Conservation (phyloP, 164 flowering plant species). For the Tetracentron sinense region DNA sequence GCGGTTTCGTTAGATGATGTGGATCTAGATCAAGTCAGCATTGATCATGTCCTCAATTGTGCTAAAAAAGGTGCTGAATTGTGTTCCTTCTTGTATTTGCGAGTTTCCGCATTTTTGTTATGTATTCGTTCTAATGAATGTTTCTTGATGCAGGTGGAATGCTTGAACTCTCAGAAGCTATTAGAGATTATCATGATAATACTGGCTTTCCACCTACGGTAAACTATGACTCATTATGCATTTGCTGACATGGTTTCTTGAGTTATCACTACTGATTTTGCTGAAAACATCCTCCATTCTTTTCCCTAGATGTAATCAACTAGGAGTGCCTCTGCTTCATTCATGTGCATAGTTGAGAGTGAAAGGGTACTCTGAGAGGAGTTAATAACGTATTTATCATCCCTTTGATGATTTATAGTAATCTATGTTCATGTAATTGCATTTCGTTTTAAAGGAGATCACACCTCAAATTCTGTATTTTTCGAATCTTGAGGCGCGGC, state of each 20-base stretch:
- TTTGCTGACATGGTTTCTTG: background rate
- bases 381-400: too few relatives aligned
- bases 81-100: background rate
- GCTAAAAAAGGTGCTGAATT: conserved; percentile 62
- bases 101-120: background rate
- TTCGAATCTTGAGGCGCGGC: too few relatives aligned
- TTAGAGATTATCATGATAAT: conserved; percentile 83
- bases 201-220: conserved; percentile 69
- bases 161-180: conserved; percentile 98
- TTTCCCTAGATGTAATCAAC: too few relatives aligned
- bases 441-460: too few relatives aligned
- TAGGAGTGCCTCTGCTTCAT: background rate
- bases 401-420: too few relatives aligned
- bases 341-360: too few relatives aligned
- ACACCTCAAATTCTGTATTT: too few relatives aligned
- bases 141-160: conserved; percentile 52
- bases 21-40: conserved; percentile 97
- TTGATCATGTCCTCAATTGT: conserved; percentile 79
- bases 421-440: too few relatives aligned
- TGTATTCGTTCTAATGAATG: background rate
- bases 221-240: conserved; percentile 17
- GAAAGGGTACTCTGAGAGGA: too few relatives aligned
- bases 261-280: background rate
- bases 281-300: too few relatives aligned
- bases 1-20: conserved; percentile 95